Percentiles rank a stretch among this genome's conserved stretches.
phyloP scores from a whole-genome alignment of 2,329 filamentous ascomycete genomes.

The Colletotrichum shisoi region DNA sequence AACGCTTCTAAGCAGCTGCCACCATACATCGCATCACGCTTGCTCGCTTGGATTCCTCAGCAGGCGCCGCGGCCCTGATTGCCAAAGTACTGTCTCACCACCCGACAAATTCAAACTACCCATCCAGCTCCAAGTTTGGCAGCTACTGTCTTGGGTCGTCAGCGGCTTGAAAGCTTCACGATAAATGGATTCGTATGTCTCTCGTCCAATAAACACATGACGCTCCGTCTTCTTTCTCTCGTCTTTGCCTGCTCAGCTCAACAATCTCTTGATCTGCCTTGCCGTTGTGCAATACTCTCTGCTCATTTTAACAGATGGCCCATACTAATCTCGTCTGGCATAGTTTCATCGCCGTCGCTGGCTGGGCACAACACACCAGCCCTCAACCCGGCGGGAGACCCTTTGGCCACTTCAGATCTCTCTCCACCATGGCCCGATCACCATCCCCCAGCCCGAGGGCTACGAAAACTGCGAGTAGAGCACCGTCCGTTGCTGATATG shows the following conservation, averaged over 20 bases:
- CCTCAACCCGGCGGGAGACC: conserved; percentile 48
- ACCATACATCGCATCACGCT: not conserved
- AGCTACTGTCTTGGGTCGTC: conserved; percentile 8
- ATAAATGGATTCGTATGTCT: conserved; percentile 35
- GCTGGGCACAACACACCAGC: conserved; percentile 59
- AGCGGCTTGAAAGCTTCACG: conserved; percentile 2
- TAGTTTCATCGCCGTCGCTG: conserved; percentile 63
- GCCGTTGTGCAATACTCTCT: not conserved
- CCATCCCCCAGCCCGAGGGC: conserved; percentile 48
- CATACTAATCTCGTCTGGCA: conserved; percentile 35
- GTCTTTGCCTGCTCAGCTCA: not conserved
- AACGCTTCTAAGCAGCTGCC: conserved; percentile 5
- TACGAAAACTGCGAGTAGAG: conserved; percentile 50
- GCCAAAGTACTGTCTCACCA: conserved; percentile 23
- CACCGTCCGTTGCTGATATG: conserved; percentile 50
- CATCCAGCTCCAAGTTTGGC: conserved; percentile 5
- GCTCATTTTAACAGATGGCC: not conserved
- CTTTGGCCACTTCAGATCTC: conserved; percentile 61
- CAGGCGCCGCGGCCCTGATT: conserved; percentile 6
- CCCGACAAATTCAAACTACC: conserved; percentile 5
- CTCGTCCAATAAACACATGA: conserved; percentile 15
- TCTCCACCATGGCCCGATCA: conserved; percentile 59
- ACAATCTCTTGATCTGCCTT: not conserved
- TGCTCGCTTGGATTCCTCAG: not conserved
- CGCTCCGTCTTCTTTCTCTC: conserved; percentile 1